These are phyloP conservation scores for Naganishia albida DNA, from an alignment of 1,284 basidiomycete genomes.

Conservation along the genomic window DNA sequence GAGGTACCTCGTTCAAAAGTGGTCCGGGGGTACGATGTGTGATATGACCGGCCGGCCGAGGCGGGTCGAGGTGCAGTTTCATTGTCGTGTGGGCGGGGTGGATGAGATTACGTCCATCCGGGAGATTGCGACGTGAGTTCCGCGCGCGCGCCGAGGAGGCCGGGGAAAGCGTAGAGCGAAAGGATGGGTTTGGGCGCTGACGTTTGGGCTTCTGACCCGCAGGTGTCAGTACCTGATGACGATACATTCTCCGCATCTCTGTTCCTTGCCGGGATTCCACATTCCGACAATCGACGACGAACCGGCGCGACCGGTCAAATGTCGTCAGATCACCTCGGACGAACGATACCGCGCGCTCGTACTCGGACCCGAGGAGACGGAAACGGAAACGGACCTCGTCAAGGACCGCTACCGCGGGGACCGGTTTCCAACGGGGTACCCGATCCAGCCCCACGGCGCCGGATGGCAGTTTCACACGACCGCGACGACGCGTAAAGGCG, in stretches of 20 bases:
- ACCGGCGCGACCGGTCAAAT: conserved; percentile 44
- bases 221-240: conserved; percentile 80
- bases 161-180: no score
- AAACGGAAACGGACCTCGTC: neutral
- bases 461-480: conserved; percentile 12
- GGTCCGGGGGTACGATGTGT: conserved; percentile 85
- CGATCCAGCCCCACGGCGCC: conserved; percentile 10
- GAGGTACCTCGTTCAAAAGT: conserved; percentile 83
- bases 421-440: conserved; percentile 10
- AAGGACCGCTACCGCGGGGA: neutral
- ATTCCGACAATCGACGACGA: conserved; percentile 57
- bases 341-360: conserved; percentile 13
- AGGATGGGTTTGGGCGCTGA: no score
- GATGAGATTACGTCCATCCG: conserved; percentile 79
- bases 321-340: conserved; percentile 49
- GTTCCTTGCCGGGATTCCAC: conserved; percentile 84
- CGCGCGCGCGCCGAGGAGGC: neutral
- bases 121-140: conserved; percentile 71
- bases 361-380: no score
- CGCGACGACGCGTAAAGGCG: neutral
- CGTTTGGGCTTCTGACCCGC: no score
- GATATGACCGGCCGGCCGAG: conserved; percentile 83
- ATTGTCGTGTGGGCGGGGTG: conserved; percentile 87
- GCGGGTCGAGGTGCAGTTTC: conserved; percentile 93
- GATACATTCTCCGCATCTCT: conserved; percentile 87